A percentile compares a stretch with the other conserved stretches of the same genome.
phyloP scores from a whole-genome alignment of 2,329 filamentous ascomycete genomes.

The Berkeleyomyces basicola region DNA sequence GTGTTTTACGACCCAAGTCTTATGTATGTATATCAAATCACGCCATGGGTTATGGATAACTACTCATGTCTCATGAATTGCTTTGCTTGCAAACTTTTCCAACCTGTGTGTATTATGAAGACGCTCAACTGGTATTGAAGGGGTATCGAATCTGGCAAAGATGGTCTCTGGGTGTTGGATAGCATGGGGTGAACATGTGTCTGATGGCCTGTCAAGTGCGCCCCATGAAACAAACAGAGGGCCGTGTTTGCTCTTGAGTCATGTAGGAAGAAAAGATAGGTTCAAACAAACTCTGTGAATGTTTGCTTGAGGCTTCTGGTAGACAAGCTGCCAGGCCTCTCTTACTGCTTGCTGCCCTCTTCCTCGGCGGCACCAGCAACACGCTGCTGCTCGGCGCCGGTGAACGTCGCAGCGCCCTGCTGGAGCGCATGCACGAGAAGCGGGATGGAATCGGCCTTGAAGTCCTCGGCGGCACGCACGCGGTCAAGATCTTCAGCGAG shows the following conservation, averaged over 20 bases:
- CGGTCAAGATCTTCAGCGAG: conserved; percentile 60
- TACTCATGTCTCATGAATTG: too few relatives aligned
- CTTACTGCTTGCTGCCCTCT: neutral
- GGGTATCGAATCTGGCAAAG: neutral
- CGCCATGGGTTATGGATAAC: too few relatives aligned
- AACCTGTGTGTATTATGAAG: neutral
- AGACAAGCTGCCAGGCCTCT: neutral
- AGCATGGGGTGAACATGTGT: neutral
- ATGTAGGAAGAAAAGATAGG: neutral
- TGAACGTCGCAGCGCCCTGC: conserved; percentile 49
- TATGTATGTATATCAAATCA: too few relatives aligned
- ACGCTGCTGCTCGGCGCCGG: conserved; percentile 25
- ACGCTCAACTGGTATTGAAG: neutral
- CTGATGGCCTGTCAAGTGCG: neutral
- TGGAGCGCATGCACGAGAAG: conserved; percentile 51
- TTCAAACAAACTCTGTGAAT: neutral
- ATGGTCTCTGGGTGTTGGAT: too few relatives aligned
- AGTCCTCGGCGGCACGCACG: conserved; percentile 52
- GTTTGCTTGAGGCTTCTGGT: neutral
- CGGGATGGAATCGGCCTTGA: conserved; percentile 45
- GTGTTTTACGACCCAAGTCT: neutral
- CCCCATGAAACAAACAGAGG: neutral
- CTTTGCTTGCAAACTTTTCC: neutral
- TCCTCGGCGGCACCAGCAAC: conserved; percentile 10
- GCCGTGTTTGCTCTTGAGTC: neutral